phyloP scores from a whole-genome alignment of 2,329 filamentous ascomycete species.

The Beauveria rudraprayagi region DNA sequence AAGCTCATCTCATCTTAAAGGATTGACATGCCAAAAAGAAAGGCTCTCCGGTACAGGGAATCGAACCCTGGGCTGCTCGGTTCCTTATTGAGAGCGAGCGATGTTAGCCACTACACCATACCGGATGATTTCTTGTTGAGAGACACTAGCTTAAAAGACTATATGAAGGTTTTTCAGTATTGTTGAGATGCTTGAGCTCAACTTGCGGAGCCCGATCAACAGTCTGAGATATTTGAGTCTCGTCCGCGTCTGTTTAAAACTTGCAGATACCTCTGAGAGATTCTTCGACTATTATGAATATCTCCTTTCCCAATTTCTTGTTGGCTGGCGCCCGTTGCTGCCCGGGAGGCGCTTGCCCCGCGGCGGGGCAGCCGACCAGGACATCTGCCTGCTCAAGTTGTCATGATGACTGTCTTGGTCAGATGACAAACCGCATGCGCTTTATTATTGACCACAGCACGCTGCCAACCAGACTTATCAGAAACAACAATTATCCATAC shows the following conservation, averaged over 20 bases:
- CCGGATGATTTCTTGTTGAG: slow-evolving; percentile 18
- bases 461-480: neutral
- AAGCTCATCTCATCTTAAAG: no score
- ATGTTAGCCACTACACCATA: slow-evolving; percentile 31
- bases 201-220: no score
- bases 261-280: no score
- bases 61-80: slow-evolving; percentile 30
- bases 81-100: slow-evolving; percentile 25
- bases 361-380: slow-evolving; percentile 18
- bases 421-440: slow-evolving; percentile 16
- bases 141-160: neutral
- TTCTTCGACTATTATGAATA: neutral
- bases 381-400: slow-evolving; percentile 13
- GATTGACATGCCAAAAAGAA: neutral
- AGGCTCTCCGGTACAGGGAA: slow-evolving; percentile 24
- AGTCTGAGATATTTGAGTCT: no score
- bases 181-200: neutral
- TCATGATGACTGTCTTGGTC: slow-evolving; percentile 12
- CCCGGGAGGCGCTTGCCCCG: slow-evolving; percentile 13
- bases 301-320: neutral
- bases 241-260: neutral
- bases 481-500: neutral
- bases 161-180: neutral
- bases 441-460: slow-evolving; percentile 2
- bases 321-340: neutral